These are phyloP conservation scores for Magnaporthiopsis poae DNA, from an alignment of 2,329 filamentous ascomycete species.

Conservation along the genomic window DNA sequence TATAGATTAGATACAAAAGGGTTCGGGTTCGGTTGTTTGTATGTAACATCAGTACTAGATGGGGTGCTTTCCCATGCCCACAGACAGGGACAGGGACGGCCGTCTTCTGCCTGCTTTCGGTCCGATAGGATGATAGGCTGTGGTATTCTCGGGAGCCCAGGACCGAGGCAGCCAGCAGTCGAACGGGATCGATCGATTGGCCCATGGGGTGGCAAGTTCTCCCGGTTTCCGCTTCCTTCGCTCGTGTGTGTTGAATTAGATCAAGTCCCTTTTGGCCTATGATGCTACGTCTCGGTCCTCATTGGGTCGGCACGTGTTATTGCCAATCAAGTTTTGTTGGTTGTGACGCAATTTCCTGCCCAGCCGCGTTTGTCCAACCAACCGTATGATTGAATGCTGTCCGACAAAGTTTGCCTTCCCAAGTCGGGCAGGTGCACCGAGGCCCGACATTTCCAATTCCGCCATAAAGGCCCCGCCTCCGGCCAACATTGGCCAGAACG, in stretches of 20 bases:
- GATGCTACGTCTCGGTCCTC: neutral
- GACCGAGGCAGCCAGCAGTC: neutral
- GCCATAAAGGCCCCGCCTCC: neutral
- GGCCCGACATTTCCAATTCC: neutral
- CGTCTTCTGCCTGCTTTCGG: neutral
- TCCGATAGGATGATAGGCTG: neutral
- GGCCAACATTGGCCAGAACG: neutral
- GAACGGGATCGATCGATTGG: no score
- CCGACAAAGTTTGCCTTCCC: neutral
- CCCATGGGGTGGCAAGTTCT: neutral
- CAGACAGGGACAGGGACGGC: no score
- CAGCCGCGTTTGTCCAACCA: neutral
- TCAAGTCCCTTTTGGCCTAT: neutral
- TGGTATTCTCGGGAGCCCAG: neutral
- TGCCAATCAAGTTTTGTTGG: no score
- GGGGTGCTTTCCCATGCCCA: neutral
- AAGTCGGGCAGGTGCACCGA: neutral
- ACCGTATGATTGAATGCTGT: no score
- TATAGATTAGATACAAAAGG: neutral
- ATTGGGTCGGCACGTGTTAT: neutral
- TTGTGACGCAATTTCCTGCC: neutral
- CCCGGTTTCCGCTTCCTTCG: neutral
- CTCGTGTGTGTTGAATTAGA: neutral
- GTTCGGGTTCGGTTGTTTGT: neutral
- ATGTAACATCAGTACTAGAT: neutral